Base-by-base conservation (phyloP, 192 early-diverging fungal species). In the Bifiguratus adelaidae region DNA sequence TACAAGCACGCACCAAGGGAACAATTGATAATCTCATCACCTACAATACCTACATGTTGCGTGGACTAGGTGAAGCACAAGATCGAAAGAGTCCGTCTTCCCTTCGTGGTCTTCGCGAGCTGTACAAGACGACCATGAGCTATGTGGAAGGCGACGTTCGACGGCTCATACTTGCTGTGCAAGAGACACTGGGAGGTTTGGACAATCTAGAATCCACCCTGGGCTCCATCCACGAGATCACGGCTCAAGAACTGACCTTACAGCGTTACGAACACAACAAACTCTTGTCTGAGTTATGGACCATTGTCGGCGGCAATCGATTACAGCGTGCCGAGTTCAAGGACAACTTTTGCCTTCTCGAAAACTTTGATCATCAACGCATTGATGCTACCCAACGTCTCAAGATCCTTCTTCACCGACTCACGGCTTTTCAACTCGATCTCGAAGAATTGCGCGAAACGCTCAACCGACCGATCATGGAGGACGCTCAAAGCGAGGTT, bases 1-100 rank as follows among this genome's bases (percentile, higher is more conserved):
- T 76, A 32, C 66, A 76, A 30, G 54, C 70, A 8, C 55, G 65
- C 18, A 65, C 70, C 4, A 67, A 65, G 30, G 65, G 61, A 7
- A 67, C 66, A 1, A 46, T 76, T 23, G 74, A 76, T 50, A 70
- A 70, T n/a, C 19, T 76, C 7, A 67, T 68, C 20, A 68, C 71
- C 7, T 58, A 70, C 52, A 73, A 76, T 24, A 53, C 58, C 15
- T 70, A 63, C 41, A 58, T 57, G 3, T 46, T 68, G 16, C 44
- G 53, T 32, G 42, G 50, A 30, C 30, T 68, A 18, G 38, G 52
- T 56, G 48, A 50, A 50, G 55, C 63, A 13, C 27, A 46, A 46
- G 29, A 51, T 35, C 42, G 23, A 36, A 62, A 60, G 56, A n/a
- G n/a, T n/a, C n/a, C n/a, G n/a, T n/a, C n/a, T n/a, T n/a, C n/a